Base-by-base conservation (phyloP, 192 early-diverging fungal genomes). In the Coemansia sp. region DNA sequence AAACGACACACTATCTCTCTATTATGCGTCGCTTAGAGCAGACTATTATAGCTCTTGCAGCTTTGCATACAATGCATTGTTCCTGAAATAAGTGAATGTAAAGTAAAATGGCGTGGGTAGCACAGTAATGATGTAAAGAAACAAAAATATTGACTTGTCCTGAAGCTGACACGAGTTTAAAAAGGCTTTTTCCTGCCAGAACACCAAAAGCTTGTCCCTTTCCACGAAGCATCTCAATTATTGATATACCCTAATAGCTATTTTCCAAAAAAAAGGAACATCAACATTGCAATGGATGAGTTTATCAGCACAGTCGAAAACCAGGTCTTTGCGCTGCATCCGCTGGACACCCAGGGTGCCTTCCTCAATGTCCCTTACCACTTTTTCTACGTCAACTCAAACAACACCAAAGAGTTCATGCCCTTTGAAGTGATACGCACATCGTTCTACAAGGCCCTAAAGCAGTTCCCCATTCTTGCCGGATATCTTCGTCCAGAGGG, bases 351-450 rank as follows among this genome's bases (percentile, higher is more conserved):
- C 8, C 77, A 80, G 60, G 68, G 72, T 0, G 72, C 77, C 51
- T 80, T 80, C 49, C 68, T 80, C 36, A 80, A 80, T 52, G 63
- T 80, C 6, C 77, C 77, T 2, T 74, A 67, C 60, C 68, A 75
- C 63, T 75, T 80, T 16, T 81, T 81, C 36, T 81, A 63, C 30
- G 58, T 54, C 16, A 81, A 81, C 67, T 0, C 48, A 32, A 36
- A n/a, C 5, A 58, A 33, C 8, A n/a, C n/a, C 2, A 32, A 16
- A 0, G 72, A 81, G 17, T 81, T 81, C 67, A 81, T 81, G 78
- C 69, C 73, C 25, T 72, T 51, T 22, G 56, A 72, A 25, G 69
- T 38, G 40, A 52, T 81, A 3, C 66, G 57, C 18, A 4, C 14
- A 17, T 48, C 63, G 4, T 81, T 81, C 32, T 81, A 81, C 67